Percentiles rank a stretch among this genome's conserved stretches.
Evolutionary conservation across 176 grass and related monocot species (phyloP).

Genomic region (Pharus latifolius): DNA sequence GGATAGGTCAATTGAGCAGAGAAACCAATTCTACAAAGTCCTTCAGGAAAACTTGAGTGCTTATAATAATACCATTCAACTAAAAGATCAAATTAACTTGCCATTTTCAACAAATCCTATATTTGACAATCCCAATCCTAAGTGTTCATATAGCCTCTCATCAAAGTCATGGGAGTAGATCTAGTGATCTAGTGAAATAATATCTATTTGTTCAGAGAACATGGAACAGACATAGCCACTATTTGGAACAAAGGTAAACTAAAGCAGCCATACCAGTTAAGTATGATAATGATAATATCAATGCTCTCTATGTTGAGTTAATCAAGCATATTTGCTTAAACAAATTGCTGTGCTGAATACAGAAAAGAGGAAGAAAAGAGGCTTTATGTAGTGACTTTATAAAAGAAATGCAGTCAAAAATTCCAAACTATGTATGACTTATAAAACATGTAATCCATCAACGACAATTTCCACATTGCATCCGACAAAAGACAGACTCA

Average conservation of each 20-base stretch:
- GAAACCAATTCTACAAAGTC: neutral
- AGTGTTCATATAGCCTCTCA: too few relatives aligned
- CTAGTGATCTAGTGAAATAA: neutral
- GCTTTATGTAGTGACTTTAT: neutral
- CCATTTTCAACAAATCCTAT: neutral
- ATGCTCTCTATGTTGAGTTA: neutral
- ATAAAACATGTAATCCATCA: neutral
- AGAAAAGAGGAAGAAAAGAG: too few relatives aligned
- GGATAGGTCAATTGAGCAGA: neutral
- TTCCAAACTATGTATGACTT: neutral
- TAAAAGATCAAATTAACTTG: neutral
- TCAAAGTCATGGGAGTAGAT: neutral
- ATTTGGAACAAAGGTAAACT: too few relatives aligned
- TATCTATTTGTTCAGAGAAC: neutral
- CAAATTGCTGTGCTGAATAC: neutral
- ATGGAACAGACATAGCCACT: too few relatives aligned
- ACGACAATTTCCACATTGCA: neutral
- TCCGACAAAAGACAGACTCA: neutral
- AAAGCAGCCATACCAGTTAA: too few relatives aligned
- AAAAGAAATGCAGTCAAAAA: neutral
- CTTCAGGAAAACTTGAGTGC: neutral
- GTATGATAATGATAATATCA: neutral
- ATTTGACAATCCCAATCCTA: neutral
- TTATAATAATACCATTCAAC: neutral
- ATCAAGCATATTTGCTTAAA: neutral